Evolutionary conservation across 1,284 basidiomycete genomes (phyloP).

Genomic region (Ceratobasidium sp.): DNA sequence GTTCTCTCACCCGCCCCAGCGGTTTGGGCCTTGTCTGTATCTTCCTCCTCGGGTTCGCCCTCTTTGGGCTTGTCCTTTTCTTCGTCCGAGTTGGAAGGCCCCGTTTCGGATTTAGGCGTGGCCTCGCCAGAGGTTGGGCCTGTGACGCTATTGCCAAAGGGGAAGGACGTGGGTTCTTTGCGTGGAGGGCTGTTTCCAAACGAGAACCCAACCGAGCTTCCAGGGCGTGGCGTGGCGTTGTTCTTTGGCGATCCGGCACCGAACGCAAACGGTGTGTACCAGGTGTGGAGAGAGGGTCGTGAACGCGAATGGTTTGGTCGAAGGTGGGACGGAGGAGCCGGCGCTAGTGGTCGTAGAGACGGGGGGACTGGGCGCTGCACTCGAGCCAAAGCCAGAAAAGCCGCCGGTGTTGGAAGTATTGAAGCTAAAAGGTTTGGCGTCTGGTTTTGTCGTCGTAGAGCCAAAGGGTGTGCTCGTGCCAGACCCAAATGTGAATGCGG

Average conservation of each 20-base stretch:
- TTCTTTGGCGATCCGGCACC: conserved; percentile 32
- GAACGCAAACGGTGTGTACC: conserved; percentile 35
- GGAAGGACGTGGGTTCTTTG: conserved; percentile 15
- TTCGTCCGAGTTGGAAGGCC: conserved; percentile 2
- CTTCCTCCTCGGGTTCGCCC: conserved; percentile 14
- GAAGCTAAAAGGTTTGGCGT: conserved; percentile 33
- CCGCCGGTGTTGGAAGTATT: conserved; percentile 22
- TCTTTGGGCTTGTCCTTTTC: conserved; percentile 28
- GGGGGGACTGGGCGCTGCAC: not conserved
- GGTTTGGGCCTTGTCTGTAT: conserved; percentile 22
- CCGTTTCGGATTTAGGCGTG: conserved; percentile 16
- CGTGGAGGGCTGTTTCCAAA: conserved; percentile 29
- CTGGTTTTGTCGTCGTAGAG: conserved; percentile 28
- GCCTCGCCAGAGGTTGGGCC: conserved; percentile 14
- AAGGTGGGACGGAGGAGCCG: not conserved
- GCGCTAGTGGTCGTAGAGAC: conserved; percentile 16
- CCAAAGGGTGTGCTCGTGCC: conserved; percentile 24
- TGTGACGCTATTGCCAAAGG: conserved; percentile 10
- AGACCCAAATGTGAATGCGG: conserved; percentile 37
- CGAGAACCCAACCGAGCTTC: conserved; percentile 31
- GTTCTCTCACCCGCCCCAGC: conserved; percentile 40
- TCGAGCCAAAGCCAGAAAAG: not conserved
- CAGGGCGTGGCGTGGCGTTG: conserved; percentile 10
- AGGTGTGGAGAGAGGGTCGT: conserved; percentile 29
- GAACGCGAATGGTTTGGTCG: conserved; percentile 18